Conservation (phyloP, 2,329 filamentous ascomycete genomes). For the Fusarium sp. region DNA sequence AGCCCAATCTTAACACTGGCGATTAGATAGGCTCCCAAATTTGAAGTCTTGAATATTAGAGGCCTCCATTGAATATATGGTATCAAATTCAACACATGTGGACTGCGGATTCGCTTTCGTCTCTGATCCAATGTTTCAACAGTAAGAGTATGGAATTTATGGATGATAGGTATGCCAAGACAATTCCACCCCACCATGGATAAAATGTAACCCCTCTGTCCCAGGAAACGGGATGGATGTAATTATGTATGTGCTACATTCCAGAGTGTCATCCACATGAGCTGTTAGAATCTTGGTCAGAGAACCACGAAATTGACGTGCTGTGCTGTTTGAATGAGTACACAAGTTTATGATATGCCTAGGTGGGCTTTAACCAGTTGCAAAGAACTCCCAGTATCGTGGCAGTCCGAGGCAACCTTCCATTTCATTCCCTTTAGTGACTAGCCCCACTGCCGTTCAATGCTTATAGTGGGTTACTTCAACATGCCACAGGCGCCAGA, state of each 20-base stretch:
- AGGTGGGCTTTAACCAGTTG: not conserved
- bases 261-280: not conserved
- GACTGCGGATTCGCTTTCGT: not conserved
- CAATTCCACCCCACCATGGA: conserved; percentile 22
- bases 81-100: not conserved
- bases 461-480: conserved; percentile 32
- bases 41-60: not conserved
- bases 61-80: not conserved
- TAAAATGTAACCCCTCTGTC: conserved; percentile 5
- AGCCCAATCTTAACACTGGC: conserved; percentile 24
- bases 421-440: conserved; percentile 2
- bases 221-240: not conserved
- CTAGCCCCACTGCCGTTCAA: conserved; percentile 5
- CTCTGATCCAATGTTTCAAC: not conserved
- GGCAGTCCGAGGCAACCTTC: conserved; percentile 12
- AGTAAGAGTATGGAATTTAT: not conserved
- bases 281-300: not conserved
- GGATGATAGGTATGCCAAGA: conserved; percentile 12
- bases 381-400: not conserved
- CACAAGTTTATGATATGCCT: not conserved
- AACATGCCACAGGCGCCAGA: conserved; percentile 43
- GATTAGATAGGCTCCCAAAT: conserved; percentile 5
- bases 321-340: not conserved
- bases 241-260: not conserved
- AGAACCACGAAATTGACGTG: not conserved